phyloP scores from a whole-genome alignment of 768 basidiomycete genomes.

The Agrocybe chaxingu region DNA sequence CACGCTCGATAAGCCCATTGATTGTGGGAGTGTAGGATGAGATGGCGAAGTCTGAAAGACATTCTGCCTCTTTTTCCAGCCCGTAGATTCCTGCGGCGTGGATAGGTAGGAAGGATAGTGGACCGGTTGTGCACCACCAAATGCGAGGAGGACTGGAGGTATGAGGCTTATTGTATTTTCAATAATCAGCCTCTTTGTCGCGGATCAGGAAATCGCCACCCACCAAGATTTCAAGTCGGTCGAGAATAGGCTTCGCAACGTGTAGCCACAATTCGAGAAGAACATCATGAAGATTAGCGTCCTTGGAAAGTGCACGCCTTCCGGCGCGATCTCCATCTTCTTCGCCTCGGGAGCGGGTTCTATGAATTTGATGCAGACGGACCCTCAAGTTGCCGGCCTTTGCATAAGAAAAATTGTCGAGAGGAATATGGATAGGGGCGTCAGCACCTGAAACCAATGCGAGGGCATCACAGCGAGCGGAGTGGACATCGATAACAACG shows the following conservation, averaged over 20 bases:
- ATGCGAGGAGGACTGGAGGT: slow-evolving; percentile 10
- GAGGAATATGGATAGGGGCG: slow-evolving; percentile 6
- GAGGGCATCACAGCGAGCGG: slow-evolving; percentile 18
- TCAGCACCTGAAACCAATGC: slow-evolving; percentile 6
- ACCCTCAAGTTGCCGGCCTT: slow-evolving; percentile 3
- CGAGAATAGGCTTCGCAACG: slow-evolving; percentile 12
- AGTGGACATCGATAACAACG: slow-evolving; percentile 12
- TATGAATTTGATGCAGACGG: background rate
- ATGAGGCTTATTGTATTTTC: background rate
- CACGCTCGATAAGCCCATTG: background rate
- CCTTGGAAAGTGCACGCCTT: background rate
- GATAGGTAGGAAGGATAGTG: slow-evolving; percentile 25
- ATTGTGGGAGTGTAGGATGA: slow-evolving; percentile 17
- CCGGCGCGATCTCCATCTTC: background rate
- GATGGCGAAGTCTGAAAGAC: slow-evolving; percentile 12
- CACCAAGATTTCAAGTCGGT: slow-evolving; percentile 1
- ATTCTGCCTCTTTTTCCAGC: background rate
- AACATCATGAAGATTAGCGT: slow-evolving; percentile 1
- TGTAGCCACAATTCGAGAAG: slow-evolving; percentile 9
- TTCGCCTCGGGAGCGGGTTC: background rate
- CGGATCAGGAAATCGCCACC: background rate
- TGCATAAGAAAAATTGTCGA: slow-evolving; percentile 9
- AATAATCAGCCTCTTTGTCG: no score
- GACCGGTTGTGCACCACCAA: slow-evolving; percentile 30
- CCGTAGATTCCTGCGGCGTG: slow-evolving; percentile 29